phyloP scores from a whole-genome alignment of 1,284 basidiomycete genomes.

The Cutaneotrichosporon spelunceum region DNA sequence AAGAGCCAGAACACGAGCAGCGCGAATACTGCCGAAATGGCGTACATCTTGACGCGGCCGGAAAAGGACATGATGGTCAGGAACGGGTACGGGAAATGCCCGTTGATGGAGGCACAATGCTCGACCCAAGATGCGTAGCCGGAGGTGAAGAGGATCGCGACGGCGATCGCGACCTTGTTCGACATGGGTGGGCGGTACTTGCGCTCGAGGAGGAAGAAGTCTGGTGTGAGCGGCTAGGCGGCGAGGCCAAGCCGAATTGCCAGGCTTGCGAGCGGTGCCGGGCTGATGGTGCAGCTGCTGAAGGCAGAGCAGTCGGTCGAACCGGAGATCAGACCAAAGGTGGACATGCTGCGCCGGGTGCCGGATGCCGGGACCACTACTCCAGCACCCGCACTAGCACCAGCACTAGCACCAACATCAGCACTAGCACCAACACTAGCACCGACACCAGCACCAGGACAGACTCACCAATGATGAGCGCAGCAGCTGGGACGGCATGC shows the following conservation, averaged over 20 bases:
- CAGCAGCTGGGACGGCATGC: conserved; percentile 63
- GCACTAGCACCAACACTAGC: no score
- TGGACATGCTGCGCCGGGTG: no score
- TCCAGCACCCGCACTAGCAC: no score
- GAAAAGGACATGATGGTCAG: conserved; percentile 60
- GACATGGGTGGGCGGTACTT: conserved; percentile 59
- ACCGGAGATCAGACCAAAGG: no score
- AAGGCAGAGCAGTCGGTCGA: not conserved
- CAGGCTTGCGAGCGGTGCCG: not conserved
- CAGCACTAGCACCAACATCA: no score
- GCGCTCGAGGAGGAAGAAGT: conserved; percentile 67
- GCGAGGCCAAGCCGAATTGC: no score
- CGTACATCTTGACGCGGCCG: conserved; percentile 63
- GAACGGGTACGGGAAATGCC: conserved; percentile 77
- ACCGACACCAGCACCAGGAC: no score
- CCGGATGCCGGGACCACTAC: no score
- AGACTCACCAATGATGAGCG: conserved; percentile 56
- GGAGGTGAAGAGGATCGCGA: conserved; percentile 54
- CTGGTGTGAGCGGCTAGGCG: conserved; percentile 38
- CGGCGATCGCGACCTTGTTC: conserved; percentile 54
- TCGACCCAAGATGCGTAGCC: conserved; percentile 68
- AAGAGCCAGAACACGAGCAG: conserved; percentile 60
- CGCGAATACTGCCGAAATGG: conserved; percentile 57
- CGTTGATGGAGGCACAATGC: conserved; percentile 62
- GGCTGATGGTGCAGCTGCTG: not conserved